These are phyloP conservation scores for Voacanga thouarsii DNA, from an alignment of 257 asterid genomes.

Conservation along the genomic window DNA sequence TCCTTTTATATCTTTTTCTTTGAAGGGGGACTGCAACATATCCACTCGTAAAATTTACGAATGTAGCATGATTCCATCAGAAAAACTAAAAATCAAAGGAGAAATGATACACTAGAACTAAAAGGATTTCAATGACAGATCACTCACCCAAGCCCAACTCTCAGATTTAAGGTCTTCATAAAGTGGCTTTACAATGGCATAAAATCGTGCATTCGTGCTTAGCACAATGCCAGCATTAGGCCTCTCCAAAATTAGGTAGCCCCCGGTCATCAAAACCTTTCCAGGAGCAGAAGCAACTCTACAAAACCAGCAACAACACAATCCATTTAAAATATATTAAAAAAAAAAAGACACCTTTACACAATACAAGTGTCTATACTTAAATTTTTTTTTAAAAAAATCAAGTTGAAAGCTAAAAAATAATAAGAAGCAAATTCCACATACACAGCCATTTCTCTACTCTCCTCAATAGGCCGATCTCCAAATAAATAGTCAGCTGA, in stretches of 20 bases:
- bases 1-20: background rate
- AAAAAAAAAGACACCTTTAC: background rate
- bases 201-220: conserved; percentile 95
- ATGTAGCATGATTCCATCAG: background rate
- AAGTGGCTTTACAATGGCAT: conserved; percentile 83
- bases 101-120: background rate
- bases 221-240: conserved; percentile 95
- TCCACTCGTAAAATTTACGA: background rate
- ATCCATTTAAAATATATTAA: conserved; percentile 23
- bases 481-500: conserved; percentile 4
- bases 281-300: conserved; percentile 99
- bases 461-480: background rate
- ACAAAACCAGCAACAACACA: conserved; percentile 24
- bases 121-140: conserved; percentile 6
- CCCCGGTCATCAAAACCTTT: conserved; percentile 97
- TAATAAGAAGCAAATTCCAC: conserved; percentile 1
- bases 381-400: no score
- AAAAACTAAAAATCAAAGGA: background rate
- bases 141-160: conserved; percentile 89
- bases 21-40: background rate
- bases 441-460: conserved; percentile 22
- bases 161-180: conserved; percentile 58
- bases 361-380: background rate
- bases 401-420: background rate
- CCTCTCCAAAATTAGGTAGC: conserved; percentile 93